These are phyloP conservation scores for Candida odintsovae DNA, from an alignment of 805 yeast species.

Conservation along the genomic window DNA sequence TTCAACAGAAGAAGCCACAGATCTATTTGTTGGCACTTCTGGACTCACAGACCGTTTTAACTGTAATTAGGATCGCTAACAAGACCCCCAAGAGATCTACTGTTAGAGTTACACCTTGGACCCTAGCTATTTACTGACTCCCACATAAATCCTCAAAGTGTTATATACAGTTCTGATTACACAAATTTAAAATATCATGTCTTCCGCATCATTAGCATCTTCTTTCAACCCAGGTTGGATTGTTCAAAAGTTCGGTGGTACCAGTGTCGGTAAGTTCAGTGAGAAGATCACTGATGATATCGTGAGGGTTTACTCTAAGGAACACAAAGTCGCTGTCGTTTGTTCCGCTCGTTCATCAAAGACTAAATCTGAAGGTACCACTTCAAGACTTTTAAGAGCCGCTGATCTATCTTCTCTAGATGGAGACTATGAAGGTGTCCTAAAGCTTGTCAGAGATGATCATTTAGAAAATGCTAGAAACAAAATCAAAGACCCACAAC, in stretches of 20 bases:
- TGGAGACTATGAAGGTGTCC: constrained; percentile 49
- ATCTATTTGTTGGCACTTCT: no score
- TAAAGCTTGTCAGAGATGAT: constrained; percentile 69
- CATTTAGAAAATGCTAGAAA: constrained; percentile 68
- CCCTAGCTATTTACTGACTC: no score
- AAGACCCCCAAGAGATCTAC: not conserved
- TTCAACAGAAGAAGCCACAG: not conserved
- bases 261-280: constrained; percentile 94
- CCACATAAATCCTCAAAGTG: no score
- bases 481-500: constrained; percentile 37
- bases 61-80: no score
- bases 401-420: constrained; percentile 71
- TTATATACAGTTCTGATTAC: no score
- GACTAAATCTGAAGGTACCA: constrained; percentile 92
- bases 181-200: constrained; percentile 8
- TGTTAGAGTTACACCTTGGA: not conserved
- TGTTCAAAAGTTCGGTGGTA: constrained; percentile 96
- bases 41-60: no score
- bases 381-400: constrained; percentile 77
- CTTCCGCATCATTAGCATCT: constrained; percentile 15
- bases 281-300: constrained; percentile 79
- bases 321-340: constrained; percentile 79
- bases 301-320: constrained; percentile 56
- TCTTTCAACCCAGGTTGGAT: constrained; percentile 45
- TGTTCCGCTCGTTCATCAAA: constrained; percentile 93